phyloP scores from a whole-genome alignment of 2,329 filamentous ascomycete species.

The Fusarium sp. region DNA sequence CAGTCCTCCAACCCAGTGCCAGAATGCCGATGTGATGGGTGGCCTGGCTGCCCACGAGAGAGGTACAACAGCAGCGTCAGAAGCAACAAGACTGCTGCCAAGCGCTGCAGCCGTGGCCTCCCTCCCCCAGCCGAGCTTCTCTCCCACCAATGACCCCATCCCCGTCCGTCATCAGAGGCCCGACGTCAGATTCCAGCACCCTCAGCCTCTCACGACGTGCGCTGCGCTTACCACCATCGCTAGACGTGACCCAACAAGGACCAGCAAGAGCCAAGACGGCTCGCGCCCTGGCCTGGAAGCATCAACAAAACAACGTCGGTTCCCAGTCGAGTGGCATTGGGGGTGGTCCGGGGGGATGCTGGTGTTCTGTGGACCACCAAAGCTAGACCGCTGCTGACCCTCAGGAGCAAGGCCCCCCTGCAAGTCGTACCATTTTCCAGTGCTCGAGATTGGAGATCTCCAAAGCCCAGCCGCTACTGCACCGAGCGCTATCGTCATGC shows the following conservation, averaged over 20 bases:
- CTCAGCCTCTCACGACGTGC: constrained; percentile 13
- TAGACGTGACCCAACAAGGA: constrained; percentile 1
- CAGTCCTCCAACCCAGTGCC: constrained; percentile 20
- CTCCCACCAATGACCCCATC: constrained; percentile 8
- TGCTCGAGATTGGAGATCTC: constrained; percentile 48
- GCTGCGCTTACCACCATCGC: constrained; percentile 8
- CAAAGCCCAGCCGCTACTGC: constrained; percentile 44
- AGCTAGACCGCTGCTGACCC: constrained; percentile 41
- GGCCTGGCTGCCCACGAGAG: constrained; percentile 21
- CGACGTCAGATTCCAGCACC: constrained; percentile 2
- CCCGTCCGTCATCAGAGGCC: neutral
- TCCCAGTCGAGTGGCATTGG: constrained; percentile 39
- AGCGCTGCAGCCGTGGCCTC: constrained; percentile 31
- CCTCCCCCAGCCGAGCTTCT: constrained; percentile 13
- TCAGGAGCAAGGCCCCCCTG: constrained; percentile 37
- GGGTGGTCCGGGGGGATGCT: constrained; percentile 31
- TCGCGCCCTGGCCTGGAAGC: constrained; percentile 17
- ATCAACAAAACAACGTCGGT: constrained; percentile 20
- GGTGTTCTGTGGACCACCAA: constrained; percentile 34
- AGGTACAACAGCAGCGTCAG: constrained; percentile 34
- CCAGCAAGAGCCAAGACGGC: constrained; percentile 15
- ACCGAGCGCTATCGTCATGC: constrained; percentile 41
- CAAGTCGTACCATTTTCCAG: constrained; percentile 46
- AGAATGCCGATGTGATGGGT: constrained; percentile 30
- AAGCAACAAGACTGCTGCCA: constrained; percentile 28